Evolutionary conservation across 768 basidiomycete genomes (phyloP).

Genomic region (Kwoniella sp.): DNA sequence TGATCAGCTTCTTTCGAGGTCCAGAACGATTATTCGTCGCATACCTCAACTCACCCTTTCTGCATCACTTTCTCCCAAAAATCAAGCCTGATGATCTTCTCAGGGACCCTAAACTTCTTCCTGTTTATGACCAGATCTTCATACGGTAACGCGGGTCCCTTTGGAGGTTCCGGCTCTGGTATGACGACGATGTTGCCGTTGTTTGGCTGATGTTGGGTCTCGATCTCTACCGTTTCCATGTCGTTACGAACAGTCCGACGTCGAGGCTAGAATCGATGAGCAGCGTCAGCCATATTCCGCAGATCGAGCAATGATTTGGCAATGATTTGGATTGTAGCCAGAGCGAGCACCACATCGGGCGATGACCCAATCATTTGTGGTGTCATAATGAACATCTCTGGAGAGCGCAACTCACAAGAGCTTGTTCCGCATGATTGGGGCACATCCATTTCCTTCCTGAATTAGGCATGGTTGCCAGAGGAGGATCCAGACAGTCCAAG

Average conservation of each 20-base stretch:
- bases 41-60: conserved; percentile 22
- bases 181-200: conserved; percentile 91
- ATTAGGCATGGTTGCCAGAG: conserved; percentile 78
- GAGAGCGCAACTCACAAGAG: conserved; percentile 79
- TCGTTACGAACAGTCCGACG: conserved; percentile 76
- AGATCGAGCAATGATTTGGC: too few relatives aligned
- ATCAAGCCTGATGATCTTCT: conserved; percentile 85
- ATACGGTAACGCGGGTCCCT: conserved; percentile 29
- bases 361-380: too few relatives aligned
- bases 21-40: background rate
- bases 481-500: conserved; percentile 92
- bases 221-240: conserved; percentile 69
- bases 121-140: conserved; percentile 59
- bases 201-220: conserved; percentile 72
- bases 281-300: background rate
- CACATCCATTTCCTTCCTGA: conserved; percentile 98
- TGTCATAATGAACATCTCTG: too few relatives aligned
- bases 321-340: too few relatives aligned
- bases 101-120: conserved; percentile 88
- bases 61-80: conserved; percentile 77
- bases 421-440: conserved; percentile 89
- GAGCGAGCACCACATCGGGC: too few relatives aligned
- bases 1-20: too few relatives aligned
- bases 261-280: conserved; percentile 65
- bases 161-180: conserved; percentile 62